Conservation (phyloP, 2,329 filamentous ascomycete species). For the Pseudocercospora fuligena region DNA sequence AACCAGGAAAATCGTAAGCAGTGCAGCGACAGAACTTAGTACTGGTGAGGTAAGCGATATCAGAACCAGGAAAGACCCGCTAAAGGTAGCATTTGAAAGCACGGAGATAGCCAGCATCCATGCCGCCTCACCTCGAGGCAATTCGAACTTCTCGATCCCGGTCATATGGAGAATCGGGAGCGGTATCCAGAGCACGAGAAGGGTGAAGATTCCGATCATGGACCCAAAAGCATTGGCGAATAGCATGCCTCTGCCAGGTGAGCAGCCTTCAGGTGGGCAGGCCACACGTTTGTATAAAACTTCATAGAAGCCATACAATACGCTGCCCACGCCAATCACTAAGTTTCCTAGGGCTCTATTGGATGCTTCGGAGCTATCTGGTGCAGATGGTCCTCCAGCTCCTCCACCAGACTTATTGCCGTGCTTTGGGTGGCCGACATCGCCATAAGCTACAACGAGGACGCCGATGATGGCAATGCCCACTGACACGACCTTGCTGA, state of each 20-base stretch:
- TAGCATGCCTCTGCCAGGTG: slow-evolving; percentile 85
- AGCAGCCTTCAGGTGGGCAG: slow-evolving; percentile 88
- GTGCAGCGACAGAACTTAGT: slow-evolving; percentile 79
- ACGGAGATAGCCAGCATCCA: slow-evolving; percentile 81
- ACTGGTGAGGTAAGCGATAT: slow-evolving; percentile 94
- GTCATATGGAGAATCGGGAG: slow-evolving; percentile 80
- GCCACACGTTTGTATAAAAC: slow-evolving; percentile 93
- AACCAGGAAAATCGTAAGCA: slow-evolving; percentile 96
- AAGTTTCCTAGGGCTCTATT: slow-evolving; percentile 83
- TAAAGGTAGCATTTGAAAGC: slow-evolving; percentile 87
- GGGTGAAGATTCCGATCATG: slow-evolving; percentile 83
- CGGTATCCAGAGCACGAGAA: slow-evolving; percentile 89
- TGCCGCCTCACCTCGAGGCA: slow-evolving; percentile 78
- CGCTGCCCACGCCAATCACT: slow-evolving; percentile 86
- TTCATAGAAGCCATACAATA: slow-evolving; percentile 96
- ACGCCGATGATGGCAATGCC: slow-evolving; percentile 86
- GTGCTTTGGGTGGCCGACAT: slow-evolving; percentile 59
- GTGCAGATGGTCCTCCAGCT: slow-evolving; percentile 52
- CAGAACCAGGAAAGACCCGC: slow-evolving; percentile 87
- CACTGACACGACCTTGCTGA: slow-evolving; percentile 86
- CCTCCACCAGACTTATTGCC: slow-evolving; percentile 61
- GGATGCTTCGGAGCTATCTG: slow-evolving; percentile 59
- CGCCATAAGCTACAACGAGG: slow-evolving; percentile 93
- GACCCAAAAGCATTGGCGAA: slow-evolving; percentile 93
- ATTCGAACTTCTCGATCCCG: slow-evolving; percentile 79